phyloP scores from a whole-genome alignment of 306 rosid species.

The Ceratonia siliqua region DNA sequence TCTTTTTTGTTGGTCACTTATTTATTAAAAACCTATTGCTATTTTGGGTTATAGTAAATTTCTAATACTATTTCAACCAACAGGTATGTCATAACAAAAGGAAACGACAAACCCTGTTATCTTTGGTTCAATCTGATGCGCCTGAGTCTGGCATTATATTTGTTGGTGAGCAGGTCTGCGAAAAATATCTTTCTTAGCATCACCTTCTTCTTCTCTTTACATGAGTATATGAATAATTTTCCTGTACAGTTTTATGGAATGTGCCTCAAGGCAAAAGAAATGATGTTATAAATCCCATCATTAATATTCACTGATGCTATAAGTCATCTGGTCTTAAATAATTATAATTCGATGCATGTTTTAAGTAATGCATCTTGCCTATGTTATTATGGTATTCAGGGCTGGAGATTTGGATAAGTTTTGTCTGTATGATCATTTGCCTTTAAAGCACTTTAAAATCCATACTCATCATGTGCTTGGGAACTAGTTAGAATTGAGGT shows the following conservation, averaged over 20 bases:
- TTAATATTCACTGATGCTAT: slow-evolving; percentile 15
- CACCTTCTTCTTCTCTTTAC: slow-evolving; percentile 8
- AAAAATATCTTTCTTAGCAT: slow-evolving; percentile 38
- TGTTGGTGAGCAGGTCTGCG: slow-evolving; percentile 74
- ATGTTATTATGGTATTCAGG: slow-evolving; percentile 2
- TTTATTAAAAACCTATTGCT: slow-evolving; percentile 18
- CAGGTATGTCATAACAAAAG: slow-evolving; percentile 60
- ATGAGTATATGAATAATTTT: slow-evolving; percentile 8
- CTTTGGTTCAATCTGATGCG: slow-evolving; percentile 65
- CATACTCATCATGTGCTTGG: not conserved
- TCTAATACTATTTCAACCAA: slow-evolving; percentile 38
- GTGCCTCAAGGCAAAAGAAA: not conserved
- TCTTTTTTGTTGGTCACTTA: not conserved
- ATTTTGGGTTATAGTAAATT: slow-evolving; percentile 26
- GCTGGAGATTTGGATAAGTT: slow-evolving; percentile 7
- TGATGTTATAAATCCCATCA: slow-evolving; percentile 4
- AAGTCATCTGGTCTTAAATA: slow-evolving; percentile 17
- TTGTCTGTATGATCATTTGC: slow-evolving; percentile 10
- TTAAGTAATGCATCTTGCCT: not conserved
- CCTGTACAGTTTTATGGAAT: slow-evolving; percentile 3
- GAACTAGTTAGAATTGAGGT: not conserved
- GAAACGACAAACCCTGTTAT: slow-evolving; percentile 65
- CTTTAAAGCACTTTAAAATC: not conserved
- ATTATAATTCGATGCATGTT: slow-evolving; percentile 4
- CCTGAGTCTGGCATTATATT: slow-evolving; percentile 79